A percentile compares a stretch with the other conserved stretches of the same genome.
phyloP scores from a whole-genome alignment of 345 rosid genomes.

The Eucalyptus sp. region DNA sequence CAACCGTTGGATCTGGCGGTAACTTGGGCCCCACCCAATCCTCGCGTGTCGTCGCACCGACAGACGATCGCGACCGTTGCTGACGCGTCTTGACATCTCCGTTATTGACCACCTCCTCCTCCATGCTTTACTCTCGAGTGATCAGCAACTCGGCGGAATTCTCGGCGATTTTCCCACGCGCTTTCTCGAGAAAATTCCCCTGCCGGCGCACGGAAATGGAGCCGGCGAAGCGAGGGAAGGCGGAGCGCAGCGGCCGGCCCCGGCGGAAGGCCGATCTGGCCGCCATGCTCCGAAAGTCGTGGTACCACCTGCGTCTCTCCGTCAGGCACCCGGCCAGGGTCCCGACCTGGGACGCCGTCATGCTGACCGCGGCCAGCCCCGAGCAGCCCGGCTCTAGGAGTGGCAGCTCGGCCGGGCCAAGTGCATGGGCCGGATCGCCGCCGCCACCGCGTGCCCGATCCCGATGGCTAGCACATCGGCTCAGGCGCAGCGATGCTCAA shows the following conservation, averaged over 20 bases:
- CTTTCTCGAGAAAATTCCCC: not conserved
- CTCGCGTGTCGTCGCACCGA: not conserved
- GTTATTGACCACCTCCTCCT: not conserved
- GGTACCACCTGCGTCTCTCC: conserved; percentile 88
- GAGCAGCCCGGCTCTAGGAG: conserved; percentile 85
- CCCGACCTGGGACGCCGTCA: conserved; percentile 92
- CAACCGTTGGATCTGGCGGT: not conserved
- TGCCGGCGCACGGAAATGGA: not conserved
- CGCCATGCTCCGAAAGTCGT: conserved; percentile 59
- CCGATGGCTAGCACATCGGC: conserved; percentile 82
- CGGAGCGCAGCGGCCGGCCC: conserved; percentile 3
- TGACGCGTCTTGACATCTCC: not conserved
- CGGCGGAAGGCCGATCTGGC: conserved; percentile 52
- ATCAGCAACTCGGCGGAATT: not conserved
- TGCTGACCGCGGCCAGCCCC: conserved; percentile 97
- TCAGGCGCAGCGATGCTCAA: conserved; percentile 26
- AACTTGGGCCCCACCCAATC: not conserved
- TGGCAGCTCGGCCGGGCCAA: conserved; percentile 92
- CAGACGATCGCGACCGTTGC: not conserved
- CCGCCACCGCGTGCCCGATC: conserved; percentile 82
- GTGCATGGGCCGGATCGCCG: conserved; percentile 71
- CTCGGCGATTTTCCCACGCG: not conserved
- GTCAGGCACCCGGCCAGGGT: conserved; percentile 85
- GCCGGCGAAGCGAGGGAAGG: not conserved
- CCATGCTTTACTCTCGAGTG: not conserved